Conservation (phyloP, 2,329 filamentous ascomycete genomes). For the Reticulascus tulasneorum region DNA sequence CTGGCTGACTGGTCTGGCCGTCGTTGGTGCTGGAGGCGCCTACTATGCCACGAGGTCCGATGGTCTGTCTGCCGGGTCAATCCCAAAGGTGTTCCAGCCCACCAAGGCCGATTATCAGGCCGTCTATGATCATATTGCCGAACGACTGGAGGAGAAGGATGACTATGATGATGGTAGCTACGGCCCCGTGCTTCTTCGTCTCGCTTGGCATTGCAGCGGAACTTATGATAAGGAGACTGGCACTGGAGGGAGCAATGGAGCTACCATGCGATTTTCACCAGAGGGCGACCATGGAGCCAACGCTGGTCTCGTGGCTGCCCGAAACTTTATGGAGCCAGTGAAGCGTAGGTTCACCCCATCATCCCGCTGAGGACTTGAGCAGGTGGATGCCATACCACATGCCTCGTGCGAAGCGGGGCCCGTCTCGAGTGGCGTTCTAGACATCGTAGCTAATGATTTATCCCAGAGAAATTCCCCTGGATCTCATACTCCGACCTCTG, state of each 20-base stretch:
- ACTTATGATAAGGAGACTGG: slow-evolving; percentile 85
- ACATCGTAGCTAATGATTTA: slow-evolving; percentile 11
- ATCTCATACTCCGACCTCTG: slow-evolving; percentile 95
- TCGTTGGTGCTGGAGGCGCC: slow-evolving; percentile 58
- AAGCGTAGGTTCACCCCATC: slow-evolving; percentile 56
- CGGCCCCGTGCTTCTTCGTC: slow-evolving; percentile 81
- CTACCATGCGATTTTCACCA: slow-evolving; percentile 92
- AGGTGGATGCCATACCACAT: neutral
- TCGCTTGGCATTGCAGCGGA: slow-evolving; percentile 92
- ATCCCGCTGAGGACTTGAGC: neutral
- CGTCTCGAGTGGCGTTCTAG: neutral
- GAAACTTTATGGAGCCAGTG: slow-evolving; percentile 89
- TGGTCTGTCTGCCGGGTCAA: slow-evolving; percentile 40
- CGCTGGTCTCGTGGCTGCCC: slow-evolving; percentile 78
- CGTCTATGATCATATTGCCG: slow-evolving; percentile 85
- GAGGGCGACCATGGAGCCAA: slow-evolving; percentile 92
- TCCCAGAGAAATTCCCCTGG: slow-evolving; percentile 77
- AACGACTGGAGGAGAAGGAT: slow-evolving; percentile 77
- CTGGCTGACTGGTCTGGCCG: slow-evolving; percentile 56
- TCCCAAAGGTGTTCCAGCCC: slow-evolving; percentile 56
- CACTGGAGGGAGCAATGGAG: slow-evolving; percentile 92
- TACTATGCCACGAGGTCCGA: slow-evolving; percentile 63
- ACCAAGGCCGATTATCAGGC: slow-evolving; percentile 88
- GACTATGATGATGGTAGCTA: slow-evolving; percentile 97
- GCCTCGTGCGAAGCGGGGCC: neutral